Evolutionary conservation across 2,329 filamentous ascomycete species (phyloP).

Genomic region (Fusarium kyushuense): DNA sequence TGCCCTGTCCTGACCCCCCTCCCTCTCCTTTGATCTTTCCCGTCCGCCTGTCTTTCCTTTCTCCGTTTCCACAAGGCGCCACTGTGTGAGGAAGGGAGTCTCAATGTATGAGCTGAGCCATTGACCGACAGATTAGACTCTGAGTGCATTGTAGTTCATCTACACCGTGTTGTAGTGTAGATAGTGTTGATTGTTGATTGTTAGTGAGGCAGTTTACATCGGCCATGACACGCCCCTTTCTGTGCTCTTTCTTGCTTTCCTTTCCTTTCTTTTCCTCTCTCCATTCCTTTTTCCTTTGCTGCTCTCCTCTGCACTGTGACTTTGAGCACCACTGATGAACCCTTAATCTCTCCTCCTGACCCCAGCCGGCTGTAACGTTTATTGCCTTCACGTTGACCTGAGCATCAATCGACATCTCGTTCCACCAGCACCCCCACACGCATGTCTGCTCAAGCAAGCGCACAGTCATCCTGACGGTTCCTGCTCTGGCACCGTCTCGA

Average conservation of each 20-base stretch:
- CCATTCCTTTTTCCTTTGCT: background rate
- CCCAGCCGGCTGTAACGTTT: slow-evolving; percentile 15
- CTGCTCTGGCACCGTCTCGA: slow-evolving; percentile 15
- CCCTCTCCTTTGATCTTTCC: slow-evolving; percentile 17
- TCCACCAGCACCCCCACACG: slow-evolving; percentile 43
- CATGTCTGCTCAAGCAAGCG: slow-evolving; percentile 35
- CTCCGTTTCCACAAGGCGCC: slow-evolving; percentile 31
- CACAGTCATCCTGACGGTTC: slow-evolving; percentile 28
- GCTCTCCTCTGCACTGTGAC: slow-evolving; percentile 1
- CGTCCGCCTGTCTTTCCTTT: slow-evolving; percentile 16
- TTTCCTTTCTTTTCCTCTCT: background rate
- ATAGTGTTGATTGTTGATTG: background rate
- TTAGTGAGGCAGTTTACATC: slow-evolving; percentile 34
- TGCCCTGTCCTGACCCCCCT: slow-evolving; percentile 11
- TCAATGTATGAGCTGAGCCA: slow-evolving; percentile 3
- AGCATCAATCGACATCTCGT: slow-evolving; percentile 49
- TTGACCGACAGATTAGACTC: slow-evolving; percentile 17
- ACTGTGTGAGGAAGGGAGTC: slow-evolving; percentile 18
- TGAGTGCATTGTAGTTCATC: background rate
- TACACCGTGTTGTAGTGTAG: slow-evolving; percentile 5
- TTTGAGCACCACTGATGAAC: slow-evolving; percentile 29
- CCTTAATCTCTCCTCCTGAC: slow-evolving; percentile 26
- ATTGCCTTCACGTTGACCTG: slow-evolving; percentile 29
- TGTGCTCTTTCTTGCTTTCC: slow-evolving; percentile 8
- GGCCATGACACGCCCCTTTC: slow-evolving; percentile 28